phyloP scores from a whole-genome alignment of 2,329 filamentous ascomycete genomes.

The Lojkania enalia region DNA sequence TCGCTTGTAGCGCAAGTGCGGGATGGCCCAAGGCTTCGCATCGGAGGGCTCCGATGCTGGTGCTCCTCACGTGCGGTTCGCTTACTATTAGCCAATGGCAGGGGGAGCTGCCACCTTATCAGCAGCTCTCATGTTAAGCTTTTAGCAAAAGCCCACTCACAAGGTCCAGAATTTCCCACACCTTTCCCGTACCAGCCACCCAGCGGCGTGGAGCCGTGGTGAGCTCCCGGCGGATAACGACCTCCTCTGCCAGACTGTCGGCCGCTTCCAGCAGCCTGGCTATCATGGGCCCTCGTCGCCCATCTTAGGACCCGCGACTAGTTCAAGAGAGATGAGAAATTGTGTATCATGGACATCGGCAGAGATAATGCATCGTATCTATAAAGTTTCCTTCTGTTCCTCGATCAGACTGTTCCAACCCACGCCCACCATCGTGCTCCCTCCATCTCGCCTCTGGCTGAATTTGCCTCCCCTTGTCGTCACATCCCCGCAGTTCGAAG shows the following conservation, averaged over 20 bases:
- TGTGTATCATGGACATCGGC: conserved; percentile 36
- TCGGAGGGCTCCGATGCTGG: conserved; percentile 39
- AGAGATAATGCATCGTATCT: conserved; percentile 22
- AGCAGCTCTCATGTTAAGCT: conserved; percentile 24
- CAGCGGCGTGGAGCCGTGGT: conserved; percentile 29
- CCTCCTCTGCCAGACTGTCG: conserved; percentile 19
- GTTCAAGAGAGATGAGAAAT: conserved; percentile 20
- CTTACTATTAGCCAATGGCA: conserved; percentile 29
- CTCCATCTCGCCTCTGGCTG: conserved; percentile 9
- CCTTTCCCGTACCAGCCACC: conserved; percentile 18
- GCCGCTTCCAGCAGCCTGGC: conserved; percentile 33
- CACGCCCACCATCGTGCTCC: conserved; percentile 11
- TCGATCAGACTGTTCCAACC: conserved; percentile 7
- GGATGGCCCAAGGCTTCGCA: conserved; percentile 1
- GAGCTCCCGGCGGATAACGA: conserved; percentile 31
- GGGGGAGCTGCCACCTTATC: conserved; percentile 24
- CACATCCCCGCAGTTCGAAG: conserved; percentile 27
- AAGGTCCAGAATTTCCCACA: conserved; percentile 16
- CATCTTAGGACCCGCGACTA: conserved; percentile 22
- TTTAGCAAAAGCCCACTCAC: conserved; percentile 33
- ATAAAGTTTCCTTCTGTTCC: conserved; percentile 13
- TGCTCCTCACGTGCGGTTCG: conserved; percentile 27
- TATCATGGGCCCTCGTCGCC: conserved; percentile 11
- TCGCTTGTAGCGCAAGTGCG: no score
- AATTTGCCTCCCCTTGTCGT: conserved; percentile 16